Evolutionary conservation across 345 rosid genomes (phyloP).

Genomic region (Psidium friedrichsthalianum): DNA sequence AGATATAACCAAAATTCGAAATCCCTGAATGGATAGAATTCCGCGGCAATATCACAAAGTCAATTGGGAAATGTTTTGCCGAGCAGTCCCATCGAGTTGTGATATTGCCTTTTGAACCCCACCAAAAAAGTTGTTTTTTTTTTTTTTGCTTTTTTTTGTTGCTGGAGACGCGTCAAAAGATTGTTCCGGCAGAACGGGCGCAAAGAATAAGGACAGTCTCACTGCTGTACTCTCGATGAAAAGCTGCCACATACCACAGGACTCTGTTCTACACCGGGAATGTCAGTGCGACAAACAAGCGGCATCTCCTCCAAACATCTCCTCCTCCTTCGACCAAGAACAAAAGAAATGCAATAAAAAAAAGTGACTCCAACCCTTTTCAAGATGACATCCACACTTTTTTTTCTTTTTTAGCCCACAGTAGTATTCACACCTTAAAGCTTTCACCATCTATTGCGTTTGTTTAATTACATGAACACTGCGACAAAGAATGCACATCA

Average conservation of each 20-base stretch:
- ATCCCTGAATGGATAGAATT: background rate
- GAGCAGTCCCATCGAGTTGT: too few species aligned
- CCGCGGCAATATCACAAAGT: background rate
- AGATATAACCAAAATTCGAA: background rate
- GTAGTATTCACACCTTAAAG: constrained; percentile 3
- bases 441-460: background rate
- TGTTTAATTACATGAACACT: constrained; percentile 3
- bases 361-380: background rate
- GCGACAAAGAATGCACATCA: constrained; percentile 7
- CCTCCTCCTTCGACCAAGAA: background rate
- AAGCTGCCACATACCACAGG: background rate
- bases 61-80: background rate
- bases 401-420: background rate
- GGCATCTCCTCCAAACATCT: background rate
- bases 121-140: too few species aligned
- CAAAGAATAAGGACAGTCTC: background rate
- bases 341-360: background rate
- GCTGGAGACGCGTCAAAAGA: background rate
- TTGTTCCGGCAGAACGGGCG: too few species aligned
- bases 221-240: background rate
- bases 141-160: too few species aligned
- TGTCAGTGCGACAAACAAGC: background rate
- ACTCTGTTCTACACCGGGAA: background rate
- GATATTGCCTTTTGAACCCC: too few species aligned
- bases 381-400: background rate